Conservation (phyloP, 805 yeast species). For the Millerago galiae region DNA sequence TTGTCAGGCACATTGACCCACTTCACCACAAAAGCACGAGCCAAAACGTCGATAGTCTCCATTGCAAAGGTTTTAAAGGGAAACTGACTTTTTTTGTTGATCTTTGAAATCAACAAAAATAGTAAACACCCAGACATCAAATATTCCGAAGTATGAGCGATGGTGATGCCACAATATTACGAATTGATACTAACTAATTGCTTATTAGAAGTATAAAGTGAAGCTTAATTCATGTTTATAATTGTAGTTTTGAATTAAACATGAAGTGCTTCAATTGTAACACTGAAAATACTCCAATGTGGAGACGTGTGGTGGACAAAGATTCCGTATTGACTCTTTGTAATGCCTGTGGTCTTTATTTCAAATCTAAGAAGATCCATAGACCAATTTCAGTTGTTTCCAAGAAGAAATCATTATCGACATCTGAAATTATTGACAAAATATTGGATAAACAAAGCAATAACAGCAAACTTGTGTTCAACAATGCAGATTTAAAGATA, state of each 20-base stretch:
- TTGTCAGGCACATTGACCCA: slow-evolving; percentile 80
- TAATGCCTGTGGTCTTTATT: slow-evolving; percentile 81
- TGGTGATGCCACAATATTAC: no score
- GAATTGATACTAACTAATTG: no score
- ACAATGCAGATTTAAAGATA: slow-evolving; percentile 10
- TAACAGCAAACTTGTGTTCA: slow-evolving; percentile 3
- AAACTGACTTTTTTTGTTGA: no score
- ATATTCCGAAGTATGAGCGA: no score
- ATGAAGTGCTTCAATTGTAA: slow-evolving; percentile 47
- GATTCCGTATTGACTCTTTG: slow-evolving; percentile 64
- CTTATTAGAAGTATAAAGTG: no score
- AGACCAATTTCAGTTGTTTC: slow-evolving; percentile 61
- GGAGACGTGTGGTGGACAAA: slow-evolving; percentile 71
- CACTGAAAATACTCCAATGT: slow-evolving; percentile 76
- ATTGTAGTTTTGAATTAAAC: neutral
- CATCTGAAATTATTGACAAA: slow-evolving; percentile 8
- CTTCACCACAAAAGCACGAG: slow-evolving; percentile 81
- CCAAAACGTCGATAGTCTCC: slow-evolving; percentile 90
- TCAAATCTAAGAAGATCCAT: slow-evolving; percentile 64
- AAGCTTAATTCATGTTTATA: neutral
- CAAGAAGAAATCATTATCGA: slow-evolving; percentile 15
- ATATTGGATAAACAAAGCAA: neutral
- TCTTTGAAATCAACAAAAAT: no score
- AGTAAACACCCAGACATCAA: no score
- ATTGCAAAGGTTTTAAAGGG: slow-evolving; percentile 29